phyloP scores from a whole-genome alignment of 2,329 filamentous ascomycete genomes.

The Fusarium nematophilum region DNA sequence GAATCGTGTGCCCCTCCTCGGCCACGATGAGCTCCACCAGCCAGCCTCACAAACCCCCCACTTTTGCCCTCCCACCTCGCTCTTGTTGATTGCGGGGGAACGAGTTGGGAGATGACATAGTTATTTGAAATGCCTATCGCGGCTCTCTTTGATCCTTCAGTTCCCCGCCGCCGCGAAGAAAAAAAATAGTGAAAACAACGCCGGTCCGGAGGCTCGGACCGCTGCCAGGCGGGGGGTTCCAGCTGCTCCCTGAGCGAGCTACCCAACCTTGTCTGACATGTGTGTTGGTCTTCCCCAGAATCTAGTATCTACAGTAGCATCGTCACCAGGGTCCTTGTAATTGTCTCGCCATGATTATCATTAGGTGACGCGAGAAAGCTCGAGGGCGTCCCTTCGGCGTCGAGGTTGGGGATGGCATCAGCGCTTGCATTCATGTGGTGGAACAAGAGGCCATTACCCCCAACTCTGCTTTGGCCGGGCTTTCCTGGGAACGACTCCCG shows the following conservation, averaged over 20 bases:
- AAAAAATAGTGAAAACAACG: too few relatives aligned
- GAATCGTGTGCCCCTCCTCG: constrained; percentile 3
- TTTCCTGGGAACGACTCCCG: neutral
- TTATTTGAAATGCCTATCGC: too few relatives aligned
- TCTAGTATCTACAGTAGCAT: neutral
- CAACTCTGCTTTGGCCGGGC: neutral
- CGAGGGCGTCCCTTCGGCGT: too few relatives aligned
- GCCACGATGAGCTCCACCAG: too few relatives aligned
- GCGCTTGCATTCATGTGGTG: neutral
- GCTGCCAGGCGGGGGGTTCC: neutral
- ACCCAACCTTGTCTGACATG: neutral
- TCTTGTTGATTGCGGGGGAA: too few relatives aligned
- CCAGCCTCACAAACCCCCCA: too few relatives aligned
- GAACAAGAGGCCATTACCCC: neutral
- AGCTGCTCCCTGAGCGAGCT: neutral
- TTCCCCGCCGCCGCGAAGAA: too few relatives aligned
- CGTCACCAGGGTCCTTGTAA: neutral
- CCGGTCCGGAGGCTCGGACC: neutral
- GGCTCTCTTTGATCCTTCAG: too few relatives aligned
- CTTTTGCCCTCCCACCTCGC: too few relatives aligned
- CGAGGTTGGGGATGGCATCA: constrained; percentile 1
- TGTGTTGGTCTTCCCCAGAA: neutral
- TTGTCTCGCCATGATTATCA: neutral
- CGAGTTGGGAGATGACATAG: too few relatives aligned
- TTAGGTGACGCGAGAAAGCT: neutral